A percentile compares a stretch with the other conserved stretches of the same genome.
Evolutionary conservation across 139 green algal genomes (phyloP).

Genomic region (Haematococcus sp.): DNA sequence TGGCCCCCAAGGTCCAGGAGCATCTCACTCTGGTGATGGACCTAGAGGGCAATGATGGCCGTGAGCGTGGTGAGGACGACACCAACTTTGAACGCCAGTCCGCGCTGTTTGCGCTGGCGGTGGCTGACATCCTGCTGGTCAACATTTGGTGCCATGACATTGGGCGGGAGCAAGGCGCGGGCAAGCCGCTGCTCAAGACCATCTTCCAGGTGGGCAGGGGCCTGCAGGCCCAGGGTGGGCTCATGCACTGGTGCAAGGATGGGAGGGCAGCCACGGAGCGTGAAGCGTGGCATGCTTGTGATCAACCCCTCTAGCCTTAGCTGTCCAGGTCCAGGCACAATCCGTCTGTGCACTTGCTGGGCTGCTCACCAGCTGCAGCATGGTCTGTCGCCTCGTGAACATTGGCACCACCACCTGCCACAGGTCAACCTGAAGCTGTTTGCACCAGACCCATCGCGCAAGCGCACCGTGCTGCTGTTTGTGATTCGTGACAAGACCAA

Average conservation of each 20-base stretch:
- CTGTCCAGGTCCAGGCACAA: too few species aligned
- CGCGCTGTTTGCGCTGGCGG: constrained; percentile 93
- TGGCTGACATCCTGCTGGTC: constrained; percentile 92
- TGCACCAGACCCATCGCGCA: constrained; percentile 64
- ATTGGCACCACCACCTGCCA: too few species aligned
- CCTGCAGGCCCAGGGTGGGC: too few species aligned
- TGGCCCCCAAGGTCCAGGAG: constrained; percentile 60
- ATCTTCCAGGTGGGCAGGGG: constrained; percentile 84
- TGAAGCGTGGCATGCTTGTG: background rate
- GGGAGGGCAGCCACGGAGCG: background rate
- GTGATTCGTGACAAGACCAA: constrained; percentile 94
- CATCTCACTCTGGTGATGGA: constrained; percentile 89
- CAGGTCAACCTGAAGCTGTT: constrained; percentile 99
- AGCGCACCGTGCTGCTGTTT: constrained; percentile 90
- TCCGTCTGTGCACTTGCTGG: too few species aligned
- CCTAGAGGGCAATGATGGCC: constrained; percentile 83
- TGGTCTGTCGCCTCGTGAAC: too few species aligned
- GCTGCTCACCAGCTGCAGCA: too few species aligned
- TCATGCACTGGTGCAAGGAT: background rate
- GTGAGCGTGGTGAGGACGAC: constrained; percentile 96
- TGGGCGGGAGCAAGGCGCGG: constrained; percentile 89
- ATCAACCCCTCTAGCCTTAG: too few species aligned
- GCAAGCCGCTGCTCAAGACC: constrained; percentile 97
- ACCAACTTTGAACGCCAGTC: constrained; percentile 96
- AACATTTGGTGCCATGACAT: constrained; percentile 99